A percentile compares a stretch with the other conserved stretches of the same genome.
These are phyloP conservation scores for Globomyces sp. DNA, from an alignment of 371 early-diverging fungal species.

Conservation along the genomic window DNA sequence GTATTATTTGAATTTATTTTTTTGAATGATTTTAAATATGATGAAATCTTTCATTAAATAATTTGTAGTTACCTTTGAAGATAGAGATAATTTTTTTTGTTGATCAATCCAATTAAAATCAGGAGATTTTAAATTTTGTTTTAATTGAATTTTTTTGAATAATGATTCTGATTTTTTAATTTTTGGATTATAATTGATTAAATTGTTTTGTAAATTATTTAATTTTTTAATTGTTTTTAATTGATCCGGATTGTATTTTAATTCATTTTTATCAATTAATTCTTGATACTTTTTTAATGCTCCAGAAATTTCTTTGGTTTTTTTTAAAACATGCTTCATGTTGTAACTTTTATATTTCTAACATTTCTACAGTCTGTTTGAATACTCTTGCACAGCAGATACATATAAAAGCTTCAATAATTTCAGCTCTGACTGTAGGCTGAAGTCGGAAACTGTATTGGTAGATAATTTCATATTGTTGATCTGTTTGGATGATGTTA, in stretches of 20 bases:
- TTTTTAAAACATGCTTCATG: too few species aligned
- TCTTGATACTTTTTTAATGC: slow-evolving; percentile 16
- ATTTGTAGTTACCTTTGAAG: slow-evolving; percentile 37
- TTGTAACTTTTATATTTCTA: too few species aligned
- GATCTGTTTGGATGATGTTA: too few species aligned
- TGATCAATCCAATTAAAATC: slow-evolving; percentile 33
- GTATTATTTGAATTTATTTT: background rate
- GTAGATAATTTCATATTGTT: too few species aligned
- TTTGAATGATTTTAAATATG: slow-evolving; percentile 13
- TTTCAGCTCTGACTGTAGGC: too few species aligned
- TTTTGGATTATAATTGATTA: slow-evolving; percentile 50
- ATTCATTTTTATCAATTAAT: slow-evolving; percentile 2
- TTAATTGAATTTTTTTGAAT: slow-evolving; percentile 20
- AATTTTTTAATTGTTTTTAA: slow-evolving; percentile 52
- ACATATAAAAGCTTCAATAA: too few species aligned
- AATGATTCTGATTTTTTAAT: slow-evolving; percentile 17
- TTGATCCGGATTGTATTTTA: slow-evolving; percentile 56
- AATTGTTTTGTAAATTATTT: slow-evolving; percentile 54
- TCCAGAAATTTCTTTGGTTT: background rate
- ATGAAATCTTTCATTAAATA: background rate
- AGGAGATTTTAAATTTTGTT: slow-evolving; percentile 25
- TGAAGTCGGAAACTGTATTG: too few species aligned
- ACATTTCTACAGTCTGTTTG: too few species aligned
- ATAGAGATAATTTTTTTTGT: slow-evolving; percentile 27
- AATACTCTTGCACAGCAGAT: too few species aligned